Evolutionary conservation across 305 asterid species (phyloP).

Genomic region (Solanum aculeatissimum): DNA sequence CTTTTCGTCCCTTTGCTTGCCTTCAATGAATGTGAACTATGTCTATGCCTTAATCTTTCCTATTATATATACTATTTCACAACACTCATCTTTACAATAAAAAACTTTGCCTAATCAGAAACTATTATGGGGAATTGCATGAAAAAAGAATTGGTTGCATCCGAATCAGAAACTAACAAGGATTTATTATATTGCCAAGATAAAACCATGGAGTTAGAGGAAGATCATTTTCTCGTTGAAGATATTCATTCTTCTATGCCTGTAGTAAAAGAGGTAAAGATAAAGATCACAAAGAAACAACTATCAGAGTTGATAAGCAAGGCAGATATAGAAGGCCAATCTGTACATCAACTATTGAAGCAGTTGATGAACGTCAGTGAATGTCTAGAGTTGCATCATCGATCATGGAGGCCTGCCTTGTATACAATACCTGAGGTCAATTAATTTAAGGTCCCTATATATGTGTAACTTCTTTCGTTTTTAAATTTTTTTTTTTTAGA

Average conservation of each 20-base stretch:
- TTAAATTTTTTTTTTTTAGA: too few species aligned
- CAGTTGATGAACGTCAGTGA: background rate
- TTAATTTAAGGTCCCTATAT: background rate
- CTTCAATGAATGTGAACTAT: background rate
- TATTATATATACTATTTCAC: background rate
- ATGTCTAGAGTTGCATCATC: background rate
- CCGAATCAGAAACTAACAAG: background rate
- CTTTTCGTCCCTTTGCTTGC: background rate
- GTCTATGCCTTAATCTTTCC: background rate
- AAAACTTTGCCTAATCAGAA: background rate
- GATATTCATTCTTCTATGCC: background rate
- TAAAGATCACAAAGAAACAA: background rate
- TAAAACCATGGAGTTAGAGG: background rate
- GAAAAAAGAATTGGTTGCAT: background rate
- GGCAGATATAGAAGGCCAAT: background rate
- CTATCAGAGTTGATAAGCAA: background rate
- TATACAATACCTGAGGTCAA: background rate
- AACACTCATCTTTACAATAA: background rate
- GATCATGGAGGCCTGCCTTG: background rate
- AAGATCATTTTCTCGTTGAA: background rate
- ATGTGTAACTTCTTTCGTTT: background rate
- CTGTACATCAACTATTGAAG: background rate
- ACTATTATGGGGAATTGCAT: background rate
- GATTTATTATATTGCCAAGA: background rate
- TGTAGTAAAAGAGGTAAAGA: background rate